Evolutionary conservation across 2,329 filamentous ascomycete species (phyloP).

Genomic region (Alternaria triticina): DNA sequence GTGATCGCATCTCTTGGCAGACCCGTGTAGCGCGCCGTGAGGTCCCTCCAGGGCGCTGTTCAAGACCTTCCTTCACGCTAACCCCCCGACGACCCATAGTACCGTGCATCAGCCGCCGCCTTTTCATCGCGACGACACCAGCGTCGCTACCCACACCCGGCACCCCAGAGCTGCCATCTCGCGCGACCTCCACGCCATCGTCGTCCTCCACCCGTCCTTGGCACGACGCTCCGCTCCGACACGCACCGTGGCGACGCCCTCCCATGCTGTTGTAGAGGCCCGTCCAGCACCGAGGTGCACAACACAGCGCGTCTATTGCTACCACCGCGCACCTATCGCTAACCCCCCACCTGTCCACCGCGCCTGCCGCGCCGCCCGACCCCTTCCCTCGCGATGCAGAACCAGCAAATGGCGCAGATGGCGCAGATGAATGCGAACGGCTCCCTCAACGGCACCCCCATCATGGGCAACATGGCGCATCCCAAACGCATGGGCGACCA

Average conservation of each 20-base stretch:
- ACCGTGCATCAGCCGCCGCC: constrained; percentile 25
- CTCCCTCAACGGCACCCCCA: constrained; percentile 68
- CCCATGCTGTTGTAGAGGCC: constrained; percentile 38
- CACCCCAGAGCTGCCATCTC: constrained; percentile 4
- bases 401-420: constrained; percentile 68
- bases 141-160: constrained; percentile 12
- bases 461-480: constrained; percentile 67
- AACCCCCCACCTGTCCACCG: constrained; percentile 19
- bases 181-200: constrained; percentile 11
- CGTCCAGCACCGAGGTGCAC: constrained; percentile 35
- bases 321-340: constrained; percentile 21
- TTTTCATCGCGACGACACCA: constrained; percentile 19
- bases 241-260: constrained; percentile 35
- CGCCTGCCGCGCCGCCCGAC: constrained; percentile 24
- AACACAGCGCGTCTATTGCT: constrained; percentile 20
- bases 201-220: constrained; percentile 6
- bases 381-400: constrained; percentile 43
- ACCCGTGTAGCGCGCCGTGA: constrained; percentile 13
- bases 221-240: constrained; percentile 23
- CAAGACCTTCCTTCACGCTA: constrained; percentile 20
- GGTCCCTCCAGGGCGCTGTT: constrained; percentile 8
- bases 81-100: constrained; percentile 14
- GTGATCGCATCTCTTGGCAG: constrained; percentile 13
- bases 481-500: constrained; percentile 28
- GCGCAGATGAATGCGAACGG: constrained; percentile 68